Conservation (phyloP, 495 filamentous ascomycete genomes). For the Rhypophila decipiens region DNA sequence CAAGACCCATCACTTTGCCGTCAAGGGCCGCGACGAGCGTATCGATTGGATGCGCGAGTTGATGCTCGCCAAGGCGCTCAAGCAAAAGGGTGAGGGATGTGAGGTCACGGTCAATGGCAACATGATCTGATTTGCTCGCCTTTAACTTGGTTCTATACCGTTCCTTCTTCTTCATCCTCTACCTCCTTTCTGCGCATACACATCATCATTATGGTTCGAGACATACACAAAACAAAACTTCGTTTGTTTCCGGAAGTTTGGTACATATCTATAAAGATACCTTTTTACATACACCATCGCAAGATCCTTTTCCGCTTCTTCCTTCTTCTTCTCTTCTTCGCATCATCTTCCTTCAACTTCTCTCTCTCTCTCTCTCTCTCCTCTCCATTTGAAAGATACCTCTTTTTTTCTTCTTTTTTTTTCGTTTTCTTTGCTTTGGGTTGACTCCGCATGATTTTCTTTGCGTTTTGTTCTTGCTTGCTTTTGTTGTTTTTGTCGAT, state of each 20-base stretch:
- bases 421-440: slow-evolving; percentile 1
- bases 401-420: slow-evolving; percentile 12
- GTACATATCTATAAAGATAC: background rate
- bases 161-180: too few relatives aligned
- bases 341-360: background rate
- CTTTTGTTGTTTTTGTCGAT: slow-evolving; percentile 8
- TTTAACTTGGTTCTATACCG: too few relatives aligned
- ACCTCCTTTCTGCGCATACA: background rate
- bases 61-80: slow-evolving; percentile 89
- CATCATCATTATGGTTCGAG: too few relatives aligned
- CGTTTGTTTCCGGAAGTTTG: background rate
- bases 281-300: background rate
- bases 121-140: slow-evolving; percentile 50
- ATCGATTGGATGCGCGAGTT: slow-evolving; percentile 99
- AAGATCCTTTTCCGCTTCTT: background rate
- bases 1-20: slow-evolving; percentile 93
- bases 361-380: background rate
- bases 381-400: slow-evolving; percentile 1
- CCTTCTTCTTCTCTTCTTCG: slow-evolving; percentile 11
- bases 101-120: slow-evolving; percentile 78
- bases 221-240: background rate
- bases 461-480: slow-evolving; percentile 13
- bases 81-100: slow-evolving; percentile 74
- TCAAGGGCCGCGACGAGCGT: slow-evolving; percentile 76
- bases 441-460: too few relatives aligned